phyloP scores from a whole-genome alignment of 1,284 basidiomycete species.

The Sporisorium reilianum region DNA sequence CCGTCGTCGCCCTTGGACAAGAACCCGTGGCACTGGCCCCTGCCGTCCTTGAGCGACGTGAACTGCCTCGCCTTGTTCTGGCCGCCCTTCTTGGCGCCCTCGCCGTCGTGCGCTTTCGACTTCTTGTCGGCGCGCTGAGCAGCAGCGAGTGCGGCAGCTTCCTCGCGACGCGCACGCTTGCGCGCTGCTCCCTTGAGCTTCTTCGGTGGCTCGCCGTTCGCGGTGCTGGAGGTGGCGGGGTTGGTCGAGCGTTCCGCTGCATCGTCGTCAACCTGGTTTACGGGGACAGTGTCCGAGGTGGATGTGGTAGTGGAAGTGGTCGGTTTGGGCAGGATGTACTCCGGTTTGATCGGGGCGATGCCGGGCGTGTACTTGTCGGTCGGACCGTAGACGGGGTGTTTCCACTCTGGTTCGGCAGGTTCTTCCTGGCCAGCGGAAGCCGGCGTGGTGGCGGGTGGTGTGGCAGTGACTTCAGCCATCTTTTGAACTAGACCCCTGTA shows the following conservation, averaged over 20 bases:
- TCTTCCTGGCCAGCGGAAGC: background rate
- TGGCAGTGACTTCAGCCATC: constrained; percentile 9
- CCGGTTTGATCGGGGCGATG: constrained; percentile 50
- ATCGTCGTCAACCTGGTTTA: constrained; percentile 32
- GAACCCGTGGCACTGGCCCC: constrained; percentile 36
- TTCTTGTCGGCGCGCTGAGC: constrained; percentile 33
- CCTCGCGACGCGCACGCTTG: constrained; percentile 40
- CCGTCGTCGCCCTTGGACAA: constrained; percentile 30
- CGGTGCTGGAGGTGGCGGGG: constrained; percentile 14
- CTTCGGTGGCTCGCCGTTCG: constrained; percentile 14
- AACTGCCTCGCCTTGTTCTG: constrained; percentile 57
- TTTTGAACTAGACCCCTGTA: background rate
- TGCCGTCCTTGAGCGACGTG: constrained; percentile 33
- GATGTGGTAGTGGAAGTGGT: constrained; percentile 2
- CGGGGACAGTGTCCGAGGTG: background rate
- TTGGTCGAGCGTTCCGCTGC: constrained; percentile 33
- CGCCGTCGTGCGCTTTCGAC: constrained; percentile 9
- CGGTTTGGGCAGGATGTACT: constrained; percentile 46
- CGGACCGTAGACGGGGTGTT: constrained; percentile 42
- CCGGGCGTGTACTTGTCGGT: constrained; percentile 53
- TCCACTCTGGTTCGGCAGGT: constrained; percentile 23
- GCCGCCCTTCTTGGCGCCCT: constrained; percentile 26
- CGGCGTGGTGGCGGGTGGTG: background rate
- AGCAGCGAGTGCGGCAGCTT: constrained; percentile 35
- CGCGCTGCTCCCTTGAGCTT: constrained; percentile 54